phyloP scores from a whole-genome alignment of 106 monocot species.

The Platanthera guangdongensis region DNA sequence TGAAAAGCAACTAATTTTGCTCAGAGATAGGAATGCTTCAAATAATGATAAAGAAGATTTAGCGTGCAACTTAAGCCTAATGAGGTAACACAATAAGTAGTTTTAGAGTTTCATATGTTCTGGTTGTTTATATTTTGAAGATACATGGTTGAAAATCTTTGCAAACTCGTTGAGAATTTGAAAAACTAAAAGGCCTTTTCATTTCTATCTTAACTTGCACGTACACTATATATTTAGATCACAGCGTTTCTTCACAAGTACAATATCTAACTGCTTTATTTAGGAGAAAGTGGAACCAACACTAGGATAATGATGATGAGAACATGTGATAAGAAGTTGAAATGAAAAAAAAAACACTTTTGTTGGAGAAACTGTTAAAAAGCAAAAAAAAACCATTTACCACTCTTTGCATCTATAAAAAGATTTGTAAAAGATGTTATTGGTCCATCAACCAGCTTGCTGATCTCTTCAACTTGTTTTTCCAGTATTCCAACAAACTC shows the following conservation, averaged over 20 bases:
- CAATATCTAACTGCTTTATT: neutral
- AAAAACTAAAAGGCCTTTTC: no score
- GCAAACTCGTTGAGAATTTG: no score
- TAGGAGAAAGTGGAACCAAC: neutral
- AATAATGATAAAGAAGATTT: no score
- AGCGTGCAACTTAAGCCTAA: no score
- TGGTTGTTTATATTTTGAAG: no score
- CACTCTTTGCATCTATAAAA: constrained; percentile 17
- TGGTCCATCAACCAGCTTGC: constrained; percentile 27
- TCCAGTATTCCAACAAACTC: constrained; percentile 29
- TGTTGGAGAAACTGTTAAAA: neutral
- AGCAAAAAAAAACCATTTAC: constrained; percentile 11
- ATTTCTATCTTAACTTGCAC: no score
- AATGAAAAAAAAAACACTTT: neutral
- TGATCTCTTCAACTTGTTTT: constrained; percentile 49
- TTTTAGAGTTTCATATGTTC: no score
- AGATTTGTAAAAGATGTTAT: constrained; percentile 15
- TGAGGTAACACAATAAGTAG: no score
- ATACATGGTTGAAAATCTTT: no score
- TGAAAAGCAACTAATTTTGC: no score
- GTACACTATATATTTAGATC: no score
- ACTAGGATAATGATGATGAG: neutral
- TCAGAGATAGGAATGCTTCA: no score
- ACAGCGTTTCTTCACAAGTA: neutral
- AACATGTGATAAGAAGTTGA: neutral